Evolutionary conservation across 140 eudicot species (phyloP), one percentile per base, ranked within the genome.

Genomic region (Cichorium intybus): DNA sequence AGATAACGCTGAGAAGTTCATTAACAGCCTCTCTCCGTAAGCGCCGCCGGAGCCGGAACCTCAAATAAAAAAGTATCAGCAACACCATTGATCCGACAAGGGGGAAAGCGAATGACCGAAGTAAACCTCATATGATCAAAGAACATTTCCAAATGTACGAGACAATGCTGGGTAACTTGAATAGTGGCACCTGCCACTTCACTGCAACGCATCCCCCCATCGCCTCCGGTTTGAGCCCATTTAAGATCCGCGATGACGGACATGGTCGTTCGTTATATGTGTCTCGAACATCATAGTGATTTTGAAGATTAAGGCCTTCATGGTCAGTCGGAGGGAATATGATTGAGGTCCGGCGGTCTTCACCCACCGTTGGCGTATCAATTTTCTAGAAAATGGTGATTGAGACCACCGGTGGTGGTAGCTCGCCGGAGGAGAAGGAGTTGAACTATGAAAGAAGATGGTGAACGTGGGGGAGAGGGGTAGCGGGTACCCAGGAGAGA

Each of bases 291-390:
- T 47, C 62, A 51, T 35, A 62, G 18, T 64, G 76, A n/a, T 66
- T 50, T 14, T 74, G 39, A 39, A 39, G 48, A 10, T 62, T 82
- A 48, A 86, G 97, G 34, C 80, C 82, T 77, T 89, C 97, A 78
- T 89, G 97, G 50, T 86, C 71, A 57, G 50, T 39, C 4, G 97
- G 97, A 31, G 97, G 97, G 70, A 74, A 74, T 15, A 74, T 56
- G 56, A 57, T 59, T 48, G 79, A 27, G 24, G 72, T 31, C 4
- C 12, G 64, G 28, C 21, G 48, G 10, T 72, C 57, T 27, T 55
- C 58, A 33, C 10, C 16, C 12, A 29, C 14, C 8, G 60, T 23
- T 1, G 53, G 61, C 47, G 74, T 74, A n/a, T n/a, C n/a, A n/a
- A n/a, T n/a, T n/a, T n/a, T n/a, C n/a, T n/a, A n/a, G n/a, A n/a